These are phyloP conservation scores for Pinus albicaulis DNA, from an alignment of 75 land plant species.

Conservation along the genomic window DNA sequence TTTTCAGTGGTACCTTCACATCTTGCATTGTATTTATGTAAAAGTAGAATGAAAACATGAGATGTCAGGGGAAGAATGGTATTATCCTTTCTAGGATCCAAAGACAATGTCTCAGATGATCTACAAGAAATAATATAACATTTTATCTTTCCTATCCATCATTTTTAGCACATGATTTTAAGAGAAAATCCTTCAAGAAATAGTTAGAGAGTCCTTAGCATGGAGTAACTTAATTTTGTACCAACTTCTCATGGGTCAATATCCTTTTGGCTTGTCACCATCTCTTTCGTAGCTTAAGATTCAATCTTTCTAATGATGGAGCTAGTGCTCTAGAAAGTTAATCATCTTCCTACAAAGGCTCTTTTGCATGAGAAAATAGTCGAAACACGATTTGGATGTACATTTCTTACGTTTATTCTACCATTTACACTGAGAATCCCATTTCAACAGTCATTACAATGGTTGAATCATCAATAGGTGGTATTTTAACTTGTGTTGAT, in stretches of 20 bases:
- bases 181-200: slow-evolving; percentile 83
- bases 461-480: no score
- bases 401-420: no score
- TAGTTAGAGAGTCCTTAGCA: slow-evolving; percentile 69
- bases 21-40: slow-evolving; percentile 77
- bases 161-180: slow-evolving; percentile 81
- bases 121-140: slow-evolving; percentile 66
- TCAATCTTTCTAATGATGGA: slow-evolving; percentile 85
- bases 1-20: slow-evolving; percentile 75
- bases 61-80: no score
- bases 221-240: slow-evolving; percentile 66
- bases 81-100: slow-evolving; percentile 24
- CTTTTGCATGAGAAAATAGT: no score
- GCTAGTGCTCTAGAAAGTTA: no score
- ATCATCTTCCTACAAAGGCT: no score
- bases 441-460: no score
- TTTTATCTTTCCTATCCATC: slow-evolving; percentile 76
- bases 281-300: slow-evolving; percentile 42
- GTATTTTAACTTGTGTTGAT: no score
- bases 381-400: no score
- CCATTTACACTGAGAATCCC: no score
- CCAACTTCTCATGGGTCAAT: slow-evolving; percentile 55
- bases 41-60: slow-evolving; percentile 84
- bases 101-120: slow-evolving; percentile 59
- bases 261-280: slow-evolving; percentile 22